Evolutionary conservation across 257 asterid species (phyloP).

Genomic region (Sherardia arvensis): DNA sequence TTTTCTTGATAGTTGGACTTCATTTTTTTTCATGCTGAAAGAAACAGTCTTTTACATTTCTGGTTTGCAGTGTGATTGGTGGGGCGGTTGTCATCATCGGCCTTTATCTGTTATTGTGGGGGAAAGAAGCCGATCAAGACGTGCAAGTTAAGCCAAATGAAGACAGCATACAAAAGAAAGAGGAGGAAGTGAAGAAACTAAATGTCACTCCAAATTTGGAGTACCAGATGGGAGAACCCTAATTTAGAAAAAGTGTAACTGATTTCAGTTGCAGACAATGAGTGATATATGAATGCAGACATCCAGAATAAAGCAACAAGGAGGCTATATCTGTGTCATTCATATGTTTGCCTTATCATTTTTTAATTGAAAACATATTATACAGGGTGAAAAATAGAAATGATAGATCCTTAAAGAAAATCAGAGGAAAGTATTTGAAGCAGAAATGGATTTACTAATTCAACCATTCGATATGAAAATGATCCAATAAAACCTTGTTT

Average conservation of each 20-base stretch:
- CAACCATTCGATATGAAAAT: not conserved
- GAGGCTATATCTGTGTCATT: not conserved
- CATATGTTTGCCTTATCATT: no score
- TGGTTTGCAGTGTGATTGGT: conserved; percentile 50
- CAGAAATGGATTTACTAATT: not conserved
- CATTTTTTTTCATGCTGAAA: not conserved
- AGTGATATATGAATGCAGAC: not conserved
- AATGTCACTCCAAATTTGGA: conserved; percentile 18
- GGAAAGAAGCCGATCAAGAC: conserved; percentile 45
- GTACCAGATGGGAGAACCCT: conserved; percentile 5
- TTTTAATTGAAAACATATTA: no score
- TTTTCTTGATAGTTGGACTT: not conserved
- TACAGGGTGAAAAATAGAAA: not conserved
- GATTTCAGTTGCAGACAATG: not conserved
- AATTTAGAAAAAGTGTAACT: not conserved
- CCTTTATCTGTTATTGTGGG: conserved; percentile 66
- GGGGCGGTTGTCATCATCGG: conserved; percentile 53
- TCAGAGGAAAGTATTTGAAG: not conserved
- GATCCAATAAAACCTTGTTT: not conserved
- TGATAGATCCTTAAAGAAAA: not conserved
- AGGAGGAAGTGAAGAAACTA: conserved; percentile 21
- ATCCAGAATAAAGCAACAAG: not conserved
- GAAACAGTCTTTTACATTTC: not conserved
- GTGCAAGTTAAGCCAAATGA: conserved; percentile 23
- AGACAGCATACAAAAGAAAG: conserved; percentile 8